Base-by-base conservation (phyloP, 768 basidiomycete species). In the Tylopilus vinaceipallidus region DNA sequence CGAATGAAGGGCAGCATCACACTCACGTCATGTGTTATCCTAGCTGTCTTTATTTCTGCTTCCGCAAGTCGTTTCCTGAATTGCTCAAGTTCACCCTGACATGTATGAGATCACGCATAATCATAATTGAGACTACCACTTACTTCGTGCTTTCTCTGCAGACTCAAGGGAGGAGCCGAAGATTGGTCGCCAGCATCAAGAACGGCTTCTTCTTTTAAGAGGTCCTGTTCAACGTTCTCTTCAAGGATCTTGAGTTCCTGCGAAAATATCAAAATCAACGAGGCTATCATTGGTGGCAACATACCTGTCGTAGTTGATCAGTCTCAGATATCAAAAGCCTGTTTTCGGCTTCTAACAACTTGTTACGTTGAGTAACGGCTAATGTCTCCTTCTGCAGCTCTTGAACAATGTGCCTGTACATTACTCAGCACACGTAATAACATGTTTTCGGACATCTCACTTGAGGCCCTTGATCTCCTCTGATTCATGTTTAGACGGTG, bases 351-450 rank as follows among this genome's bases (percentile, higher is more conserved):
- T 85, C 83, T 36, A 94, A 64, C n/a, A 84, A 63, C 59, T 86
- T 83, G 63, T 82, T 82, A 52, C 79, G 79, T 52, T 90, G 86
- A 7, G 77, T 68, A 2, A 78, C 64, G 22, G 75, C 70, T 3
- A 81, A 62, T 58, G 82, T 89, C 68, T 97, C 94, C 58, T 88
- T 86, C 61, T 90, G 88, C 34, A 97, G 74, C 58, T 93, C 88
- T 62, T 91, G 86, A 19, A 97, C 82, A 59, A 97, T 91, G 60
- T 91, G 86, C 68, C 89, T 91, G 52, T 1, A 16, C 45, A 42
- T 14, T 10, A 42, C 16, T 53, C 39, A 62, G 34, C 45, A 45
- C 16, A 29, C 7, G 6, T 10, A 36, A 26, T 12, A 23, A 19
- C n/a, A 13, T 32, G 35, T 29, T 34, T 26, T 40, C 9, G 42